Percentiles rank a stretch among this genome's conserved stretches.
Evolutionary conservation across 2,329 filamentous ascomycete genomes (phyloP).

Genomic region (Monosporascus ibericus): DNA sequence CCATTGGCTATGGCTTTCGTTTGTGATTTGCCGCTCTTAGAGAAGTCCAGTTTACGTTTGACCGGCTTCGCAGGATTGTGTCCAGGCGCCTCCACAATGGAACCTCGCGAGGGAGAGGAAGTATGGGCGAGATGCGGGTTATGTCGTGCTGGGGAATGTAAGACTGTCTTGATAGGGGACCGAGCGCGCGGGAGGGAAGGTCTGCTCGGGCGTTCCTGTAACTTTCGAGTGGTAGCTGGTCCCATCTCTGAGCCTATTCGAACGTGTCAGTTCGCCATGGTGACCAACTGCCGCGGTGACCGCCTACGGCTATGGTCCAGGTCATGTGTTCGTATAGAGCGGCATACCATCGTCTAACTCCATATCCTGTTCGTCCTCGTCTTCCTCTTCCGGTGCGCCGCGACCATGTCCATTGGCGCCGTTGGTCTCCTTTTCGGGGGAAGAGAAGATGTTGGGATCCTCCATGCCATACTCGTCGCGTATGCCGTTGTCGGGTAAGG

Average conservation of each 20-base stretch:
- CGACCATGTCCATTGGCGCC: constrained; percentile 23
- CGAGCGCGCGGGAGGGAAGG: constrained; percentile 40
- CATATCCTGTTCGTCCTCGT: constrained; percentile 44
- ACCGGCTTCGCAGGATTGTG: constrained; percentile 33
- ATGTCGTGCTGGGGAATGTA: constrained; percentile 55
- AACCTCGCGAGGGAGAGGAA: constrained; percentile 43
- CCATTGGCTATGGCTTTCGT: constrained; percentile 14
- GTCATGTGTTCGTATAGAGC: constrained; percentile 11
- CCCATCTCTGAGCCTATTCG: constrained; percentile 45
- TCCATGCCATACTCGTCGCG: constrained; percentile 93
- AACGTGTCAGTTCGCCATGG: constrained; percentile 14
- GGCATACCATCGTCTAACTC: constrained; percentile 44
- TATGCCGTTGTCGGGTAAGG: constrained; percentile 67
- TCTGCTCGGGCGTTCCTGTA: constrained; percentile 42
- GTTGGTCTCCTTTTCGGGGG: constrained; percentile 55
- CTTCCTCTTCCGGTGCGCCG: constrained; percentile 17
- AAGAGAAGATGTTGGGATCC: constrained; percentile 82
- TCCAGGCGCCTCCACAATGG: constrained; percentile 24
- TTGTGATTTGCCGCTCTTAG: constrained; percentile 12
- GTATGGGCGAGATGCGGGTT: constrained; percentile 51
- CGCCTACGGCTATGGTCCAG: too few species aligned
- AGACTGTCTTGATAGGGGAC: constrained; percentile 59
- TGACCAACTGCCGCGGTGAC: not conserved
- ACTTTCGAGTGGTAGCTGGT: constrained; percentile 45
- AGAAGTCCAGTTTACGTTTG: constrained; percentile 51